Conservation (phyloP, 305 asterid species). For the Solanum hybrid region DNA sequence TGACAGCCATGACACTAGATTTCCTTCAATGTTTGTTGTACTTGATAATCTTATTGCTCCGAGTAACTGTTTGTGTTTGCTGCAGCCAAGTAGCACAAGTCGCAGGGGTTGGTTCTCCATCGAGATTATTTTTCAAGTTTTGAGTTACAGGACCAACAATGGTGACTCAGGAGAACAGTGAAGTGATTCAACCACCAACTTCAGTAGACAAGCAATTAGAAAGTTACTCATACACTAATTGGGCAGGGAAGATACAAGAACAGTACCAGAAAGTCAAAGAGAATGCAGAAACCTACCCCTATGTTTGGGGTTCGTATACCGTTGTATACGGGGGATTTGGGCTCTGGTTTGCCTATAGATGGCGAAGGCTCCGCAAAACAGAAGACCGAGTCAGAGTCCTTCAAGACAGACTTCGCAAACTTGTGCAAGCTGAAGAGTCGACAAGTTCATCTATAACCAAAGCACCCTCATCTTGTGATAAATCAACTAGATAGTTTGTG, state of each 20-base stretch:
- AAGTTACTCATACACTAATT: constrained; percentile 18
- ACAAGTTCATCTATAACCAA: constrained; percentile 19
- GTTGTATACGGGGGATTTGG: constrained; percentile 60
- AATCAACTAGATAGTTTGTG: constrained; percentile 14
- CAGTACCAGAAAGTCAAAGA: constrained; percentile 36
- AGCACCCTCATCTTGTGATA: constrained; percentile 20
- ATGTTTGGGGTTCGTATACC: constrained; percentile 64
- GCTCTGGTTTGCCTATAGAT: constrained; percentile 56
- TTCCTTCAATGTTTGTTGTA: background rate
- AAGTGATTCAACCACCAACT: constrained; percentile 14
- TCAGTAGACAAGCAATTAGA: constrained; percentile 21
- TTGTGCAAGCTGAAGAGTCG: constrained; percentile 35
- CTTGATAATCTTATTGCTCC: background rate
- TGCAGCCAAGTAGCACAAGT: background rate
- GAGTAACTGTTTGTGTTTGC: background rate
- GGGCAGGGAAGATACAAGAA: constrained; percentile 31
- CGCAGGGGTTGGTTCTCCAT: background rate
- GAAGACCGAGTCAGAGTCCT: constrained; percentile 59
- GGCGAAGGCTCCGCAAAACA: constrained; percentile 58
- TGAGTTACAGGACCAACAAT: constrained; percentile 5
- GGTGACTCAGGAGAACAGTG: constrained; percentile 31
- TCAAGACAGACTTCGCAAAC: constrained; percentile 50
- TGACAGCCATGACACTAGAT: background rate
- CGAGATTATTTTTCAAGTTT: background rate
- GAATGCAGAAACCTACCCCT: constrained; percentile 65